Evolutionary conservation across 2,329 filamentous ascomycete genomes (phyloP).

Genomic region (Aureobasidium subglaciale): DNA sequence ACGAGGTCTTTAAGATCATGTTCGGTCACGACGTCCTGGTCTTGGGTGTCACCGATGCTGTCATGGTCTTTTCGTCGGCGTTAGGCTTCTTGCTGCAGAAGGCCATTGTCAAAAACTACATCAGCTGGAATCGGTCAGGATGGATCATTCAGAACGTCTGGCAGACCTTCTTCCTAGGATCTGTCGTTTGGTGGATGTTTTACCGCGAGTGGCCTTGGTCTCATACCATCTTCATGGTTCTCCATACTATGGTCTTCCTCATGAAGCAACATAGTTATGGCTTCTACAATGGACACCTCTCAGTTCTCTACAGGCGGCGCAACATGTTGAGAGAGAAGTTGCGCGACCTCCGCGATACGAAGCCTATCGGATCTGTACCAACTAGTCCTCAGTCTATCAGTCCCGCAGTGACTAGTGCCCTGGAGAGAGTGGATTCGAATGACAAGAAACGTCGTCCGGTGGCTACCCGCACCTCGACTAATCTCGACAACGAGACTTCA

Average conservation of each 20-base stretch:
- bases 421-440: constrained; percentile 16
- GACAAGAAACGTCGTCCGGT: constrained; percentile 26
- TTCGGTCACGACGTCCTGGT: constrained; percentile 47
- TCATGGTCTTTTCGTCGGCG: constrained; percentile 60
- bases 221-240: constrained; percentile 68
- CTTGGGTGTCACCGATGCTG: constrained; percentile 55
- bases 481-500: constrained; percentile 40
- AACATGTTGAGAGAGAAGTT: constrained; percentile 43
- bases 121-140: constrained; percentile 61
- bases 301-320: constrained; percentile 50
- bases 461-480: constrained; percentile 35
- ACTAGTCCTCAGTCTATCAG: constrained; percentile 26
- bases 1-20: constrained; percentile 68
- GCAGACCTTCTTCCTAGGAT: constrained; percentile 58
- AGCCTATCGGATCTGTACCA: constrained; percentile 34
- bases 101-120: constrained; percentile 48
- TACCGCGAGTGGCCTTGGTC: constrained; percentile 76
- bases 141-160: constrained; percentile 72
- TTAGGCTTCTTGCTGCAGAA: constrained; percentile 61
- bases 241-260: constrained; percentile 67
- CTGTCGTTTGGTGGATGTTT: constrained; percentile 58
- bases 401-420: constrained; percentile 9
- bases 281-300: constrained; percentile 66
- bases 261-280: constrained; percentile 82
- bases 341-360: constrained; percentile 50